A percentile compares a stretch with the other conserved stretches of the same genome.
phyloP scores from a whole-genome alignment of 306 rosid genomes.

The Pueraria montana region DNA sequence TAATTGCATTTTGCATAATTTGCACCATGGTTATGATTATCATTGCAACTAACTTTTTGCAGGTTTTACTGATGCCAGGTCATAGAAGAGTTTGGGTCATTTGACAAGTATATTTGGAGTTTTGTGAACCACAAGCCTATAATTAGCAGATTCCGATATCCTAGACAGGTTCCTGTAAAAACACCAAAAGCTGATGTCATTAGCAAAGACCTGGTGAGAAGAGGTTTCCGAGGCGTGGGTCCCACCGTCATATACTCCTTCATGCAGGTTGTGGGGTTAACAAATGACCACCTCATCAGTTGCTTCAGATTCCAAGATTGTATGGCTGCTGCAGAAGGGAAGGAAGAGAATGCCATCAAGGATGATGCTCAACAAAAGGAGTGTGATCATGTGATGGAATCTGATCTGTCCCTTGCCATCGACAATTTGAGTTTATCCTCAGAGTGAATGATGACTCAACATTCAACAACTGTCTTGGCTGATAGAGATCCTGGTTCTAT shows the following conservation, averaged over 20 bases:
- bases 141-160: slow-evolving; percentile 76
- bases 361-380: slow-evolving; percentile 51
- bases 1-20: slow-evolving; percentile 45
- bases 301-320: slow-evolving; percentile 89
- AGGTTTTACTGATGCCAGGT: slow-evolving; percentile 82
- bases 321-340: slow-evolving; percentile 64
- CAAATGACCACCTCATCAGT: slow-evolving; percentile 80
- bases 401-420: slow-evolving; percentile 69
- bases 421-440: slow-evolving; percentile 72
- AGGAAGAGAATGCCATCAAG: slow-evolving; percentile 60
- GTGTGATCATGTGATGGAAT: slow-evolving; percentile 55
- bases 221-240: slow-evolving; percentile 83
- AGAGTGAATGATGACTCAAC: slow-evolving; percentile 55
- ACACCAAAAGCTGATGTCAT: slow-evolving; percentile 87
- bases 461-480: slow-evolving; percentile 11
- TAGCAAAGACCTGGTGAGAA: slow-evolving; percentile 79
- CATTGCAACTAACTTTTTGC: slow-evolving; percentile 69
- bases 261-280: slow-evolving; percentile 83
- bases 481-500: slow-evolving; percentile 47
- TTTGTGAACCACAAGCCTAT: slow-evolving; percentile 82
- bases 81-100: slow-evolving; percentile 76
- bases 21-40: slow-evolving; percentile 50
- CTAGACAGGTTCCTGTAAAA: slow-evolving; percentile 83
- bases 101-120: slow-evolving; percentile 82
- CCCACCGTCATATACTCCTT: slow-evolving; percentile 80